phyloP scores from a whole-genome alignment of 2,329 filamentous ascomycete species.

The Penicillium carneum region DNA sequence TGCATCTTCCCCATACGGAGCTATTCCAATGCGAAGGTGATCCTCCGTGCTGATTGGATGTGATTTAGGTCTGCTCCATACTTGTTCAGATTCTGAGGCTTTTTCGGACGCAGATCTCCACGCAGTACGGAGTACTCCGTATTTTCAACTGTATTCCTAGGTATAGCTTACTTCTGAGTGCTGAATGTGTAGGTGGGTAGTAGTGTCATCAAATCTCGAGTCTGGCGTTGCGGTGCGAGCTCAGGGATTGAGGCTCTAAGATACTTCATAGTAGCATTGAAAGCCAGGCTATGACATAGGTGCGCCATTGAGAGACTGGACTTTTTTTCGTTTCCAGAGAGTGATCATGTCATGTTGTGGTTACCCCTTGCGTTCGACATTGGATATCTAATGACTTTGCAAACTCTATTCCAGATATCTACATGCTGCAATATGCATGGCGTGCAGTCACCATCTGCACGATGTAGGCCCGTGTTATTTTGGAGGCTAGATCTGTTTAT shows the following conservation, averaged over 20 bases:
- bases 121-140: no score
- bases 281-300: background rate
- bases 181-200: background rate
- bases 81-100: conserved; percentile 10
- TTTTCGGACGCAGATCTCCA: background rate
- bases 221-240: background rate
- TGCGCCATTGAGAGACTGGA: background rate
- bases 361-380: conserved; percentile 24
- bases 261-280: background rate
- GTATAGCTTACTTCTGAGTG: background rate
- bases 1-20: conserved; percentile 19
- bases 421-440: conserved; percentile 29
- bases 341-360: conserved; percentile 4
- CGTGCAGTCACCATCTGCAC: conserved; percentile 20
- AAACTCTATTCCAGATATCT: conserved; percentile 18
- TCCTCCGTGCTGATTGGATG: conserved; percentile 20
- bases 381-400: conserved; percentile 2
- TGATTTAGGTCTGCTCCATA: conserved; percentile 18
- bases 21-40: conserved; percentile 28
- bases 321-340: background rate
- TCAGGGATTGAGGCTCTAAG: conserved; percentile 3
- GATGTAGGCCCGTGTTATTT: background rate
- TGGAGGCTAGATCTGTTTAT: background rate
- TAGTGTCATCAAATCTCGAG: background rate
- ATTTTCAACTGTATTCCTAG: background rate